These are phyloP conservation scores for Davidsoniella virescens DNA, from an alignment of 2,329 filamentous ascomycete species.

Conservation along the genomic window DNA sequence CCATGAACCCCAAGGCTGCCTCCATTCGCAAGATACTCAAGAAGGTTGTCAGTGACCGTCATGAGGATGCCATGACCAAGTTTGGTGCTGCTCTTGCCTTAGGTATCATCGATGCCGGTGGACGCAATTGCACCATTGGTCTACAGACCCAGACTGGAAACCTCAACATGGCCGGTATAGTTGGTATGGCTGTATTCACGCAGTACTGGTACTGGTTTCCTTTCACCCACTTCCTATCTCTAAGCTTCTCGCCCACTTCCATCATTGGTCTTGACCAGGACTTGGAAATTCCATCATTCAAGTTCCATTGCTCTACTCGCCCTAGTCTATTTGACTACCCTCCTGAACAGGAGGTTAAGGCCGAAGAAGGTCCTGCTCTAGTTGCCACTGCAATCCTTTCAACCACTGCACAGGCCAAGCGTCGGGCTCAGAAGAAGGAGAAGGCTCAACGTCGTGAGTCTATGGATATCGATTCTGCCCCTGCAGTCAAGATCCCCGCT, in stretches of 20 bases:
- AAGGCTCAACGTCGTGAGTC: conserved; percentile 76
- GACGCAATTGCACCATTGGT: conserved; percentile 94
- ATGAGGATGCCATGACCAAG: conserved; percentile 99
- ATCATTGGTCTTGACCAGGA: conserved; percentile 91
- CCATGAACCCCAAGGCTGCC: conserved; percentile 92
- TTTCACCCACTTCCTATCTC: conserved; percentile 87
- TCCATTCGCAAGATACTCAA: conserved; percentile 82
- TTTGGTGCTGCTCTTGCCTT: conserved; percentile 88
- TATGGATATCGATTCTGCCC: conserved; percentile 75
- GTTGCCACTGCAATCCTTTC: conserved; percentile 92
- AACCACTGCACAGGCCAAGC: conserved; percentile 92
- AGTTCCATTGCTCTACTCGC: conserved; percentile 86
- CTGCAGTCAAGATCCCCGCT: conserved; percentile 41
- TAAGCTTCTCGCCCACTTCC: conserved; percentile 92
- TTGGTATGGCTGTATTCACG: conserved; percentile 94
- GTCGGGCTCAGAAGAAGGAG: conserved; percentile 86
- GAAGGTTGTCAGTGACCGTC: conserved; percentile 85
- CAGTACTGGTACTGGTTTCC: conserved; percentile 99
- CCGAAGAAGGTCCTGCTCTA: conserved; percentile 82
- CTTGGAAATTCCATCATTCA: conserved; percentile 82
- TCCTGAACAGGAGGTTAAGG: conserved; percentile 87
- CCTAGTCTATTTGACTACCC: conserved; percentile 97
- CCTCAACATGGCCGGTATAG: conserved; percentile 94
- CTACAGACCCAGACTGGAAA: conserved; percentile 96
- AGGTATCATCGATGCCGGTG: conserved; percentile 94